These are phyloP conservation scores for Poa pratensis DNA, from an alignment of 176 grass and related monocot genomes.

Conservation along the genomic window DNA sequence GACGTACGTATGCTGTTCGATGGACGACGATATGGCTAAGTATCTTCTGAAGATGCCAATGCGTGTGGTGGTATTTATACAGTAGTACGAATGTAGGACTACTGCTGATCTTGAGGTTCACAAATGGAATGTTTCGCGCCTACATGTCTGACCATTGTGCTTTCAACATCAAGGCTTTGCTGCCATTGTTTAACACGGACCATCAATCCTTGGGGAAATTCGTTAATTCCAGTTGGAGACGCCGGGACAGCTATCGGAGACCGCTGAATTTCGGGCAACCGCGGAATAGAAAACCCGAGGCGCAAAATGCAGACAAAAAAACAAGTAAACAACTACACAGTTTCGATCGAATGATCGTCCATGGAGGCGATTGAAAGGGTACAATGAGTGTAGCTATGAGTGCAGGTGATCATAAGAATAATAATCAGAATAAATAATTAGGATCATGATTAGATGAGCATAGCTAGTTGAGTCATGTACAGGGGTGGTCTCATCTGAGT, in stretches of 20 bases:
- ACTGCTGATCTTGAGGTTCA: neutral
- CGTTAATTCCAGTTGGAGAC: slow-evolving; percentile 51
- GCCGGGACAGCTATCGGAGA: slow-evolving; percentile 35
- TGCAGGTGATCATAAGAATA: slow-evolving; percentile 4
- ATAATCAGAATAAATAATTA: slow-evolving; percentile 20
- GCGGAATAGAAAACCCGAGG: slow-evolving; percentile 37
- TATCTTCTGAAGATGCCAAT: slow-evolving; percentile 20
- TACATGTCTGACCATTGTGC: slow-evolving; percentile 54
- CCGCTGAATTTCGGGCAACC: slow-evolving; percentile 34
- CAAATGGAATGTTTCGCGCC: slow-evolving; percentile 43
- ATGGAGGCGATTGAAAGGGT: slow-evolving; percentile 11
- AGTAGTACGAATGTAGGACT: slow-evolving; percentile 1
- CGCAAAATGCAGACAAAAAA: slow-evolving; percentile 18
- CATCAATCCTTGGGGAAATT: slow-evolving; percentile 9
- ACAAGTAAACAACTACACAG: neutral
- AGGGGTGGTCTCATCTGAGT: slow-evolving; percentile 29
- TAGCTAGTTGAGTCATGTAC: slow-evolving; percentile 29
- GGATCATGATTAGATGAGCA: slow-evolving; percentile 41
- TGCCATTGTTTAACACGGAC: slow-evolving; percentile 38
- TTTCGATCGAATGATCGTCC: slow-evolving; percentile 4
- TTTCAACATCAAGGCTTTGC: slow-evolving; percentile 37
- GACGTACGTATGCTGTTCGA: neutral
- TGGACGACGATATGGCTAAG: neutral
- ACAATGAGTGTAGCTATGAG: slow-evolving; percentile 34
- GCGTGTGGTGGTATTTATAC: slow-evolving; percentile 39